Evolutionary conservation across 371 early-diverging fungal genomes (phyloP), one percentile per base, ranked within the genome.

Genomic region (Zancudomyces culisetae): DNA sequence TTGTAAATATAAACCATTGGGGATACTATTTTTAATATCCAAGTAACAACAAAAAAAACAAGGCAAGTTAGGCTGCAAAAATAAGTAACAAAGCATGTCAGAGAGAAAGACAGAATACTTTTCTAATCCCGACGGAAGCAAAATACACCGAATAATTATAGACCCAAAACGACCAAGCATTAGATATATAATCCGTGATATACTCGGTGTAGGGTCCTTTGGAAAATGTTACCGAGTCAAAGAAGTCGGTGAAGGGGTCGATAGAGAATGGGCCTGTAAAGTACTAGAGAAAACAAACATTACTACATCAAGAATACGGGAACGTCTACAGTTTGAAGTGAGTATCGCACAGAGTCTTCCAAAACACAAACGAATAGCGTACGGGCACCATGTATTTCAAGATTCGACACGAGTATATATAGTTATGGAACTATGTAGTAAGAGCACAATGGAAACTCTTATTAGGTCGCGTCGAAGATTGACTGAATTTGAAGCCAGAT

Each of bases 401-500:
- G 95, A 94, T 66, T 70, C 70, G 6, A 68, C 74, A 18, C 85
- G 85, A 60, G 86, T 98, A 0, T 97, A 92, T 67, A 75, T 99
- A 56, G 73, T 98, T 19, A 68, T 99, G 58, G 99, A 99, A 66
- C 70, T 93, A 13, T 99, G 99, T 64, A 81, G 83, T 35, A 87
- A 86, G 63, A 76, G 75, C 63, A 91, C 86, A 61, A 62, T 76
- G 79, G 90, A 90, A 85, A 0, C 73, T 86, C 65, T 99, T 66
- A 64, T 98, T 41, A 84, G 78, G 55, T 69, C 68, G 45, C 73
- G 91, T 20, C 75, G 76, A 53, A 70, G 77, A 20, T 66, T 99
- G 19, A 81, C 87, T 22, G 97, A 98, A 60, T 78, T 79, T 19
- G 93, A 98, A 69, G 83, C 81, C 3, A 76, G 87, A 19, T 89